A percentile compares a stretch with the other conserved stretches of the same genome.
phyloP scores from a whole-genome alignment of 176 grass and related monocot species.

The Rhynchospora breviuscula region DNA sequence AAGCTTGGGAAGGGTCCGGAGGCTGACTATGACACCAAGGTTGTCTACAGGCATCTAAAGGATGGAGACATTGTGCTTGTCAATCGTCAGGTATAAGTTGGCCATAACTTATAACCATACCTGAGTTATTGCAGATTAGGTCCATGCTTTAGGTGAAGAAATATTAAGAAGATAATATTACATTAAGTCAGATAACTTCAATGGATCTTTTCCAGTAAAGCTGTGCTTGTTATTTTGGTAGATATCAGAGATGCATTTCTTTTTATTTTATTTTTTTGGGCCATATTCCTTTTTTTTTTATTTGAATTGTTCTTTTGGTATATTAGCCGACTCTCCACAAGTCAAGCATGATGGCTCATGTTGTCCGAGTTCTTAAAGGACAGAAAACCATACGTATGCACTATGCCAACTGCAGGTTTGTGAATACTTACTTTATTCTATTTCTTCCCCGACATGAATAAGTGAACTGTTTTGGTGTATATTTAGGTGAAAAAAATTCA shows the following conservation, averaged over 20 bases:
- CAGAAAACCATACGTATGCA: slow-evolving; percentile 96
- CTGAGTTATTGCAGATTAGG: slow-evolving; percentile 12
- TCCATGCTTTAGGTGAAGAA: neutral
- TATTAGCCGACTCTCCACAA: slow-evolving; percentile 90
- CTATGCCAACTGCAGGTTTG: slow-evolving; percentile 98
- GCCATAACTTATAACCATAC: neutral
- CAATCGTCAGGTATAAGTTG: slow-evolving; percentile 72
- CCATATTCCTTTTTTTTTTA: neutral
- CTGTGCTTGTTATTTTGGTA: neutral
- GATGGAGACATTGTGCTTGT: slow-evolving; percentile 92
- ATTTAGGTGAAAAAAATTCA: neutral
- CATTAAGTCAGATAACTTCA: neutral
- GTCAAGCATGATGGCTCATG: slow-evolving; percentile 98
- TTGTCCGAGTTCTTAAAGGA: slow-evolving; percentile 83
- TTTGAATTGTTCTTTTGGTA: slow-evolving; percentile 14
- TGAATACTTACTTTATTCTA: neutral
- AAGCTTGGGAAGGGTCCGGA: slow-evolving; percentile 63
- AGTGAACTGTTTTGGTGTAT: neutral
- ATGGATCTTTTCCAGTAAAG: neutral
- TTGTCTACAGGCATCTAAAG: slow-evolving; percentile 80
- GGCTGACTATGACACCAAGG: slow-evolving; percentile 66
- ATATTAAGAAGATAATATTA: neutral
- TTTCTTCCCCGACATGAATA: neutral
- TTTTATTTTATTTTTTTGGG: neutral
- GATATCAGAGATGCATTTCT: neutral